phyloP scores from a whole-genome alignment of 495 filamentous ascomycete genomes.

The Trichoderma gamsii region DNA sequence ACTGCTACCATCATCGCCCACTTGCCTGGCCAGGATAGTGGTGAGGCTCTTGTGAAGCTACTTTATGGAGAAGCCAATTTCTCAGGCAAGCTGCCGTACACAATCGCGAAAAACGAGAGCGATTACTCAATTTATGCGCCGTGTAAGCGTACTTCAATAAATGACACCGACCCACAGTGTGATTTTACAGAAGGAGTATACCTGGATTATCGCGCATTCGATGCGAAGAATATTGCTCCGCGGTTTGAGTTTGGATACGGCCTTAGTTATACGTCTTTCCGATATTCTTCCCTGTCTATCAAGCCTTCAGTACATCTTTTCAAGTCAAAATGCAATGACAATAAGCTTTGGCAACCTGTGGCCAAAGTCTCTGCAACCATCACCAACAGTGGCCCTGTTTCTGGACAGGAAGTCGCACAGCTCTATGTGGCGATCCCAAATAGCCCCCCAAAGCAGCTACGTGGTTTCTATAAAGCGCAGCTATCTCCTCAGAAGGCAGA shows the following conservation, averaged over 20 bases:
- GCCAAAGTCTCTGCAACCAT: constrained; percentile 48
- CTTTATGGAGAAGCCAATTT: constrained; percentile 56
- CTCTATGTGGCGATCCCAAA: constrained; percentile 56
- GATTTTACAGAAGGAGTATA: constrained; percentile 60
- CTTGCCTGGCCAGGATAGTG: constrained; percentile 56
- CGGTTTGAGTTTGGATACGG: constrained; percentile 70
- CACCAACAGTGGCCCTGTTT: constrained; percentile 48
- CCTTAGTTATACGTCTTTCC: constrained; percentile 62
- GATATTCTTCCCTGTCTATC: constrained; percentile 39
- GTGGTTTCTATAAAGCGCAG: constrained; percentile 60
- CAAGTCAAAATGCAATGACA: constrained; percentile 16
- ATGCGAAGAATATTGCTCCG: constrained; percentile 55
- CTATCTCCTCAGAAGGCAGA: constrained; percentile 37
- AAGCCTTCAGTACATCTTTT: constrained; percentile 20
- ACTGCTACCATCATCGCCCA: constrained; percentile 57
- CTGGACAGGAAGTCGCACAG: constrained; percentile 54
- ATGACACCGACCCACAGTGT: constrained; percentile 56
- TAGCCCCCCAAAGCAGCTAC: constrained; percentile 49
- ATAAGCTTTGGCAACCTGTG: constrained; percentile 52
- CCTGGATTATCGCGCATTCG: constrained; percentile 64
- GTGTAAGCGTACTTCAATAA: constrained; percentile 25
- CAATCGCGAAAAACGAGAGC: constrained; percentile 55
- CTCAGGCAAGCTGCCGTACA: constrained; percentile 65
- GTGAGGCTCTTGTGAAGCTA: constrained; percentile 49
- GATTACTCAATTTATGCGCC: constrained; percentile 50